Conservation (phyloP, 1,139 yeast genomes). For the Suhomyces taliae region DNA sequence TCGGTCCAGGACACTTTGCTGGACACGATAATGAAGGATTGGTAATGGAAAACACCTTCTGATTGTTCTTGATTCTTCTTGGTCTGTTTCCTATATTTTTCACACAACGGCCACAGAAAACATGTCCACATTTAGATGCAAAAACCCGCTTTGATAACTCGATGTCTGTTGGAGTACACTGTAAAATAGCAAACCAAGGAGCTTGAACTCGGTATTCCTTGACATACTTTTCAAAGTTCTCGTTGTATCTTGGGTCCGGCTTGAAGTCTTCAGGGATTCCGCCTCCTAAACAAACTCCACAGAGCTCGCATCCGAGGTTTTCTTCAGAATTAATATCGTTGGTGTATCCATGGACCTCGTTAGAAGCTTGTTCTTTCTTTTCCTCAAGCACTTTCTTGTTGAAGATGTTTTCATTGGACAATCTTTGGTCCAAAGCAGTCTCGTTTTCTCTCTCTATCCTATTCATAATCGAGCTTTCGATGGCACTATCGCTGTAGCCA, state of each 20-base stretch:
- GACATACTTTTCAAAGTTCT: conserved; percentile 27
- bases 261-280: conserved; percentile 62
- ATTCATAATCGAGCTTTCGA: conserved; percentile 38
- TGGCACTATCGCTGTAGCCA: conserved; percentile 6
- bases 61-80: conserved; percentile 14
- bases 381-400: conserved; percentile 32
- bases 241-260: conserved; percentile 31
- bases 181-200: conserved; percentile 61
- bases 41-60: conserved; percentile 28
- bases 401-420: conserved; percentile 31
- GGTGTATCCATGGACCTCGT: conserved; percentile 32
- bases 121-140: conserved; percentile 77
- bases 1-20: conserved; percentile 41
- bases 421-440: conserved; percentile 31
- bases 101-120: conserved; percentile 84
- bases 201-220: conserved; percentile 45
- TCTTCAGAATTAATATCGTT: conserved; percentile 34
- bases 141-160: conserved; percentile 70
- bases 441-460: conserved; percentile 47
- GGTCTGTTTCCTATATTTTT: conserved; percentile 52
- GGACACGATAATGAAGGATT: conserved; percentile 54
- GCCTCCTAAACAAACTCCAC: conserved; percentile 68
- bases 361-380: conserved; percentile 26
- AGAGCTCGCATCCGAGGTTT: conserved; percentile 59
- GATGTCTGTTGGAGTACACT: conserved; percentile 54